Percentiles rank a stretch among this genome's conserved stretches.
These are phyloP conservation scores for Quercus tomentella DNA, from an alignment of 331 rosid species.

Conservation along the genomic window DNA sequence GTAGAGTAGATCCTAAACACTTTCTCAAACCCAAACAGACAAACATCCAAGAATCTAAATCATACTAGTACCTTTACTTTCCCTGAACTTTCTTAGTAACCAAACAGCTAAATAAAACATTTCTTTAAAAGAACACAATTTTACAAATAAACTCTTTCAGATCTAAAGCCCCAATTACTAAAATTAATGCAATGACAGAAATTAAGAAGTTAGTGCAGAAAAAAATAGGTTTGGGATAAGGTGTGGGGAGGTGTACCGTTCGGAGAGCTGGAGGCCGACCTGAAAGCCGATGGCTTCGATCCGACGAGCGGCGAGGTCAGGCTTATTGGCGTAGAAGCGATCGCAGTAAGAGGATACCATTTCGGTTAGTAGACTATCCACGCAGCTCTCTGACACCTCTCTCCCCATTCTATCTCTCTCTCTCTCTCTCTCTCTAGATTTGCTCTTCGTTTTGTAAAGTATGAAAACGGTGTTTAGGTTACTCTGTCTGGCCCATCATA, in stretches of 20 bases:
- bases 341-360: constrained; percentile 82
- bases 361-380: constrained; percentile 80
- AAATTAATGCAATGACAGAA: background rate
- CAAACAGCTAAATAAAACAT: background rate
- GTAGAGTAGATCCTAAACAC: background rate
- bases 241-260: constrained; percentile 47
- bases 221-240: background rate
- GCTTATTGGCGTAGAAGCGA: constrained; percentile 83
- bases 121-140: background rate
- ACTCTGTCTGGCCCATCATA: background rate
- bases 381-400: constrained; percentile 94
- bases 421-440: background rate
- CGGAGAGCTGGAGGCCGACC: constrained; percentile 98
- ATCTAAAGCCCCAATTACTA: constrained; percentile 16
- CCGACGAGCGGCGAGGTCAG: constrained; percentile 92
- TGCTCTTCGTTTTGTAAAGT: background rate
- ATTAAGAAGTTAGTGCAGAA: background rate
- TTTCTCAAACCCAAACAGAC: background rate
- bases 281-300: constrained; percentile 97
- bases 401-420: constrained; percentile 54
- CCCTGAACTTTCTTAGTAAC: background rate
- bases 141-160: background rate
- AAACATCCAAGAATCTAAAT: too few relatives aligned
- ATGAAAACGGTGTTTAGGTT: background rate
- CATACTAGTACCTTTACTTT: background rate